These are phyloP conservation scores for Phytophthora sp. DNA, from an alignment of 352 stramenopile species.

Conservation along the genomic window DNA sequence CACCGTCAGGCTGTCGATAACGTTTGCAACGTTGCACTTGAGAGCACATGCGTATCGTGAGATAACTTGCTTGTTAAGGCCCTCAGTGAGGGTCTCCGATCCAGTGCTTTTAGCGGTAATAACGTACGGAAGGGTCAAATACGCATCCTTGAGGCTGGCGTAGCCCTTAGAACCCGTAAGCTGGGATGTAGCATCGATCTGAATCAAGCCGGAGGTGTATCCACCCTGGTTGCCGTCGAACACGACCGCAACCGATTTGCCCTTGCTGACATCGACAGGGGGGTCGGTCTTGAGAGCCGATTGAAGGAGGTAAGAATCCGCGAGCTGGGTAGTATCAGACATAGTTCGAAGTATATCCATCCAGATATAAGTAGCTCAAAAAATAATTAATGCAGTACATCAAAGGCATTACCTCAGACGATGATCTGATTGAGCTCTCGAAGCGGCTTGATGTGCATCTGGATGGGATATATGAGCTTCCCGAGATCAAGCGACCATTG, in stretches of 20 bases:
- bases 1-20: not conserved
- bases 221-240: not conserved
- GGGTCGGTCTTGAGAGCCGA: not conserved
- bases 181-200: not conserved
- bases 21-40: not conserved
- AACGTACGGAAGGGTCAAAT: not conserved
- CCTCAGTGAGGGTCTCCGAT: not conserved
- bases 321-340: not conserved
- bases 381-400: not conserved
- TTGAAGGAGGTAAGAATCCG: not conserved
- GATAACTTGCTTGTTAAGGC: not conserved
- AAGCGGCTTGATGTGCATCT: not conserved
- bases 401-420: not conserved
- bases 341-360: not conserved
- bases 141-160: not conserved
- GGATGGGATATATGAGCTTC: constrained; percentile 6
- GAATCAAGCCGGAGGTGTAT: not conserved
- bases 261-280: not conserved
- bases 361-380: not conserved
- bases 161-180: not conserved
- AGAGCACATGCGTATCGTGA: not conserved
- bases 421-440: not conserved
- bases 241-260: not conserved
- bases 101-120: not conserved
- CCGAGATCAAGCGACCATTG: not conserved